Conservation (phyloP, 768 basidiomycete species). For the Leucosporidium yakuticum region DNA sequence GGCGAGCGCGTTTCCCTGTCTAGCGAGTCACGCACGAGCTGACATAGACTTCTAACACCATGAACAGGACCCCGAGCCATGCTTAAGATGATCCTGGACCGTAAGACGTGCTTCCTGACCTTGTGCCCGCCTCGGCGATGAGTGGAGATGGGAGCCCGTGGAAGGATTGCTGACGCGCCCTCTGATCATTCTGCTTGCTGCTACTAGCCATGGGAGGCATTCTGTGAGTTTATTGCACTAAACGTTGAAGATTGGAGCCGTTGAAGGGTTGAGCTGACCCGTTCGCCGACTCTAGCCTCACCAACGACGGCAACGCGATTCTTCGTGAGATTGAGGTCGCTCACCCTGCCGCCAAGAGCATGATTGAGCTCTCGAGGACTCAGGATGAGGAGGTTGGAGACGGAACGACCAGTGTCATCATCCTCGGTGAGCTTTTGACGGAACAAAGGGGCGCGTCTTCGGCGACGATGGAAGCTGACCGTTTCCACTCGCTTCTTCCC, state of each 20-base stretch:
- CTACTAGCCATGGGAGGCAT: constrained; percentile 79
- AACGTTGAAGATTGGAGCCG: background rate
- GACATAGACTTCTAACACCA: no score
- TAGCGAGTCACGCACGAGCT: no score
- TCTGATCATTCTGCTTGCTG: background rate
- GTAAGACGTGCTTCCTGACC: constrained; percentile 4
- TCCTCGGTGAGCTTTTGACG: constrained; percentile 62
- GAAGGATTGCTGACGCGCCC: constrained; percentile 1
- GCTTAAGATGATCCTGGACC: constrained; percentile 98
- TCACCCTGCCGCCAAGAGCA: constrained; percentile 93
- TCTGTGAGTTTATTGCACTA: constrained; percentile 53
- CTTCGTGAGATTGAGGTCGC: constrained; percentile 97
- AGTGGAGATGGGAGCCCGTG: background rate
- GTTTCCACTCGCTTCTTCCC: background rate
- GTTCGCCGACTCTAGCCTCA: constrained; percentile 55
- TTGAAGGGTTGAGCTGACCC: background rate
- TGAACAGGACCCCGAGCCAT: constrained; percentile 76
- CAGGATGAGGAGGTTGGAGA: constrained; percentile 99
- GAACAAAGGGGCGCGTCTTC: background rate
- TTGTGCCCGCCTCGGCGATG: background rate
- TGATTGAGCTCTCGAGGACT: constrained; percentile 95
- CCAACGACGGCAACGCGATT: constrained; percentile 99
- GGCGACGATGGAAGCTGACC: background rate
- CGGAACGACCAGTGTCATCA: constrained; percentile 97
- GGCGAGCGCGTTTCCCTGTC: constrained; percentile 40